Conservation (phyloP, 352 stramenopile species). For the Globisporangium heterothallicum region DNA sequence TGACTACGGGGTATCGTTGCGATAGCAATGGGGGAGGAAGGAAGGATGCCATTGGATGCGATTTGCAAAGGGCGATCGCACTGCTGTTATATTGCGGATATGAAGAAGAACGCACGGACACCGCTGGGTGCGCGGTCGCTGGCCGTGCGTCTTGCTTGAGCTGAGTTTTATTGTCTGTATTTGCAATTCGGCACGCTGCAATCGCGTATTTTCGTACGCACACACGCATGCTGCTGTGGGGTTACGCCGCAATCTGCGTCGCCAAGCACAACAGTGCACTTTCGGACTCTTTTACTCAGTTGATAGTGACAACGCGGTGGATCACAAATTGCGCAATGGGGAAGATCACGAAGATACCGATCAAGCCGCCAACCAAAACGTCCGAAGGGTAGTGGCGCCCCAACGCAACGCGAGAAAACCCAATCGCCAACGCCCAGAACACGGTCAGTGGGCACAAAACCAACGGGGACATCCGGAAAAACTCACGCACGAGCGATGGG, state of each 20-base stretch:
- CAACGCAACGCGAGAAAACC: constrained; percentile 75
- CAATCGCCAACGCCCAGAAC: constrained; percentile 64
- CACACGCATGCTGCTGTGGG: background rate
- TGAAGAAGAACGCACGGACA: too few relatives aligned
- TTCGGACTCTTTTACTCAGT: background rate
- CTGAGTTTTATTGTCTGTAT: too few relatives aligned
- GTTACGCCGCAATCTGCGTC: too few relatives aligned
- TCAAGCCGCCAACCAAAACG: constrained; percentile 52
- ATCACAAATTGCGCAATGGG: constrained; percentile 40
- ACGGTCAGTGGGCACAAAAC: constrained; percentile 35
- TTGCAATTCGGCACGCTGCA: too few relatives aligned
- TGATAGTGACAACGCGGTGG: constrained; percentile 11
- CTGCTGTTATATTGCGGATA: too few relatives aligned
- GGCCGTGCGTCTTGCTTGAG: too few relatives aligned
- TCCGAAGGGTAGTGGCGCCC: constrained; percentile 82
- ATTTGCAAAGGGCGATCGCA: too few relatives aligned
- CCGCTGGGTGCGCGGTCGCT: too few relatives aligned
- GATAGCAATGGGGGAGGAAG: too few relatives aligned
- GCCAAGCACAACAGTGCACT: too few relatives aligned
- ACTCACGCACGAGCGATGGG: constrained; percentile 34
- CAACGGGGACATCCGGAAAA: constrained; percentile 43
- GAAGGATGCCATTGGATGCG: too few relatives aligned
- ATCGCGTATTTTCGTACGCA: background rate
- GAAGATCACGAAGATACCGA: constrained; percentile 59
- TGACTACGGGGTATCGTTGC: too few relatives aligned